Base-by-base conservation (phyloP, 805 yeast genomes). In the Saccharomycopsis schoenii region DNA sequence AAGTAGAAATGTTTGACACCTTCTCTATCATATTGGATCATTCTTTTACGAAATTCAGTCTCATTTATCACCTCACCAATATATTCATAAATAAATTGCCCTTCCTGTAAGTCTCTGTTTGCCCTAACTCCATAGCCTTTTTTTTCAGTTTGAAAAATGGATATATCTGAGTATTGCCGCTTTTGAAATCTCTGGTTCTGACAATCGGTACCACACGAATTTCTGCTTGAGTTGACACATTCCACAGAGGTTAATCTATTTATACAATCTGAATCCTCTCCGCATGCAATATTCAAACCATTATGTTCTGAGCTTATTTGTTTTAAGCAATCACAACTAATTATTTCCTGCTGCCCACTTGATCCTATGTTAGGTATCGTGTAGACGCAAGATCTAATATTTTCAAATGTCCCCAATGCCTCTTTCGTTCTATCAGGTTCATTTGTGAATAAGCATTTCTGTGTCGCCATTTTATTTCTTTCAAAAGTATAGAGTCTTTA, bases 51-150 rank as follows among this genome's bases (percentile, higher is more conserved):
- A 71, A 92, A 94, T n/a, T 82, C 75, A 19, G 75, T 73, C 68
- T 90, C 96, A 70, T 88, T 92, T 41, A 93, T 86, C 42, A 93
- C 96, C 72, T 93, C 98, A 54, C 99, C 99, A 57, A 88, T 83
- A 73, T 93, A 93, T 74, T 93, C 99, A 73, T 88, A 89, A 54
- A 93, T 81, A 69, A 93, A 91, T n/a, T 82, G 76, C 60, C 83
- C 83, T 21, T 81, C 83, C 15, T 78, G 74, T 14, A 94, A 76
- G 58, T 74, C 77, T 4, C 68, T 72, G 61, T 83, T 78, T 0
- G 96, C 92, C 63, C 96, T 79, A 60, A 93, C 83, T 47, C 99
- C 99, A 69, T 81, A 93, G 0, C 99, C 99, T 71, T 93, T 93
- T 65, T 77, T 74, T 60, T 86, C 90, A 1, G 99, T 91, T 65